Evolutionary conservation across 371 early-diverging fungal genomes (phyloP), one percentile per base, ranked within the genome.

Genomic region (Zopfochytrium polystomum): DNA sequence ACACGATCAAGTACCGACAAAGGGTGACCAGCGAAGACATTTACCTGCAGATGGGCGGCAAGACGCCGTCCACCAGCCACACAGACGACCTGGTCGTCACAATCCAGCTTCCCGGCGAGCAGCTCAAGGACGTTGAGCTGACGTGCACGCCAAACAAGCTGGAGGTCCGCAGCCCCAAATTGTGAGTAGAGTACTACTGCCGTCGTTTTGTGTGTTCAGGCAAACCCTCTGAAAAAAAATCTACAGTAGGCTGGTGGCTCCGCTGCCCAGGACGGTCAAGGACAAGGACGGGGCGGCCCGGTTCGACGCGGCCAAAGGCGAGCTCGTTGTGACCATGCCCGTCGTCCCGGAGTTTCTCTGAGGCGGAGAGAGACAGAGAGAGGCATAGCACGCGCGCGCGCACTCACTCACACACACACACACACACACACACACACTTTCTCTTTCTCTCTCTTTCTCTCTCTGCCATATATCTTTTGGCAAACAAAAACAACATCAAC

Each of bases 11-110:
- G 27, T 67, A 65, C 50, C 59, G 65, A 13, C 73, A 73, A 58
- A 67, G 62, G 29, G 70, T 73, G 22, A 45, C 63, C 9, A 33
- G 45, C 34, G 73, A 73, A 47, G 73, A 73, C 63, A 73, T 73
- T 53, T 73, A 57, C 34, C 58, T 73, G 20, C 65, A 65, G n/a
- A 73, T 73, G 73, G 30, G 46, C 13, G 70, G 65, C 34, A 66
- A 66, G 49, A 55, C 56, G 22, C 62, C 63, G 13, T 64, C 67
- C 1, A 31, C 60, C 13, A 31, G 38, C 11, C 54, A 69, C 42
- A 42, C 65, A 6, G 70, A 67, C 49, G 62, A 70, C 18, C 3
- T 69, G 1, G 55, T 67, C 13, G 45, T 73, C 43, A 47, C 27
- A 6, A 43, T 70, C 1, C 26, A 66, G 18, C 54, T 73, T 29